Percentiles rank a stretch among this genome's conserved stretches.
These are phyloP conservation scores for Xylaria sp. DNA, from an alignment of 2,329 filamentous ascomycete genomes.

Conservation along the genomic window DNA sequence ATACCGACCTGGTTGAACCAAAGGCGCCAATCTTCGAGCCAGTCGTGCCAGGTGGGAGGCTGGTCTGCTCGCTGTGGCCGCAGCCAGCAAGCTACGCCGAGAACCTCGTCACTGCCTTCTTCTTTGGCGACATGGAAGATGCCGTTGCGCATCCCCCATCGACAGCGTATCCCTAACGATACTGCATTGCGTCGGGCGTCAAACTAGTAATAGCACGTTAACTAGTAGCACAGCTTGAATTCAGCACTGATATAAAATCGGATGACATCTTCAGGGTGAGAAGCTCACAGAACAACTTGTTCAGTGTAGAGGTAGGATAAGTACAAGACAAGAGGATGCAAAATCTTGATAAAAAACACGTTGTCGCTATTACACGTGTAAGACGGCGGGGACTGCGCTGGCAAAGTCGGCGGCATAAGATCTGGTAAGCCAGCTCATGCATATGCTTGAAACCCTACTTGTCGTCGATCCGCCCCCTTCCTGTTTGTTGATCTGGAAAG, in stretches of 20 bases:
- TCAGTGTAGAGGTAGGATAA: neutral
- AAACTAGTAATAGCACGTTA: slow-evolving; percentile 57
- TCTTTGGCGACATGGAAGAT: slow-evolving; percentile 78
- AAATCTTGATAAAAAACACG: neutral
- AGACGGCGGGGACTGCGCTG: slow-evolving; percentile 6
- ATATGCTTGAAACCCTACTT: slow-evolving; percentile 28
- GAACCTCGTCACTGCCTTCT: slow-evolving; percentile 62
- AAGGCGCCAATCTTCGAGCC: slow-evolving; percentile 72
- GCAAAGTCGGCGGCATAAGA: slow-evolving; percentile 28
- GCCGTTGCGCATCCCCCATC: slow-evolving; percentile 76
- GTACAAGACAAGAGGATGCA: neutral
- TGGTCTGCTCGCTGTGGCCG: slow-evolving; percentile 62
- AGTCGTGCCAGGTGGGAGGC: slow-evolving; percentile 69
- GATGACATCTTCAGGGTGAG: neutral
- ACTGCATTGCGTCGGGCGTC: slow-evolving; percentile 68
- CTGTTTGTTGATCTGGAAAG: slow-evolving; percentile 29
- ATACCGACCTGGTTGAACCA: slow-evolving; percentile 73
- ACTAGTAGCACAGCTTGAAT: neutral
- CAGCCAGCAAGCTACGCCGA: slow-evolving; percentile 80
- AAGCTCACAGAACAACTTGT: no score
- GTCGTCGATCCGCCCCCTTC: slow-evolving; percentile 19
- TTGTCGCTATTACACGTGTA: neutral
- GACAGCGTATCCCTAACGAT: slow-evolving; percentile 72
- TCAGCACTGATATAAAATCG: neutral
- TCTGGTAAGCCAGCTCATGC: slow-evolving; percentile 13